phyloP scores from a whole-genome alignment of 1,284 basidiomycete species.

The Porodaedalea pini region DNA sequence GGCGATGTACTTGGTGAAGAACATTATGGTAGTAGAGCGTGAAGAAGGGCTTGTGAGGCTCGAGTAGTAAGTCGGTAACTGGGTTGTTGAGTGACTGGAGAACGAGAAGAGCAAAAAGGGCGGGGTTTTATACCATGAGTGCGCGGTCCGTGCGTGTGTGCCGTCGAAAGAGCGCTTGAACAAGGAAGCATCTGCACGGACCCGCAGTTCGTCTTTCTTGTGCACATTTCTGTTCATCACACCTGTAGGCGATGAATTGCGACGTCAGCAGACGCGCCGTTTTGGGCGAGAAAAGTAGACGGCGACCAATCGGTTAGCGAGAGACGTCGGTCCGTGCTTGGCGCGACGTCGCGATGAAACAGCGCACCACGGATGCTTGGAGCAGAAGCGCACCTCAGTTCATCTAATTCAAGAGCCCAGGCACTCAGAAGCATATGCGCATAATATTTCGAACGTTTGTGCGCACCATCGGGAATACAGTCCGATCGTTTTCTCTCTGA shows the following conservation, averaged over 20 bases:
- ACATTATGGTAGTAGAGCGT: constrained; percentile 4
- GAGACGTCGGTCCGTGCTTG: background rate
- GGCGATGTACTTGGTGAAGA: background rate
- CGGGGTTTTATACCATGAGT: constrained; percentile 39
- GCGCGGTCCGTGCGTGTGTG: constrained; percentile 1
- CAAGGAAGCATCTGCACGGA: background rate
- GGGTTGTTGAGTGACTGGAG: constrained; percentile 6
- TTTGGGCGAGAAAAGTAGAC: background rate
- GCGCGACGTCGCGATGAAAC: too few species aligned
- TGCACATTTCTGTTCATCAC: constrained; percentile 45
- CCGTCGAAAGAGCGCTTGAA: too few species aligned
- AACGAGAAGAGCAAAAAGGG: constrained; percentile 29
- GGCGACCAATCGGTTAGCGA: background rate
- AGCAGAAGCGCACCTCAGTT: background rate
- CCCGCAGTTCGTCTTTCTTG: constrained; percentile 28
- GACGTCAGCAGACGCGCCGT: constrained; percentile 11
- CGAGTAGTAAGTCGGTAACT: background rate
- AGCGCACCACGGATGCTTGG: background rate
- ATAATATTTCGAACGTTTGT: too few species aligned
- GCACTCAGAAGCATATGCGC: background rate
- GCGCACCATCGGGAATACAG: too few species aligned
- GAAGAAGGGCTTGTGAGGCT: background rate
- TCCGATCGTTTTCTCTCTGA: too few species aligned
- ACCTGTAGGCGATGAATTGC: constrained; percentile 34
- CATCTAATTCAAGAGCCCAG: background rate